These are phyloP conservation scores for Rhodotorula sp. DNA, from an alignment of 1,284 basidiomycete genomes.

Conservation along the genomic window DNA sequence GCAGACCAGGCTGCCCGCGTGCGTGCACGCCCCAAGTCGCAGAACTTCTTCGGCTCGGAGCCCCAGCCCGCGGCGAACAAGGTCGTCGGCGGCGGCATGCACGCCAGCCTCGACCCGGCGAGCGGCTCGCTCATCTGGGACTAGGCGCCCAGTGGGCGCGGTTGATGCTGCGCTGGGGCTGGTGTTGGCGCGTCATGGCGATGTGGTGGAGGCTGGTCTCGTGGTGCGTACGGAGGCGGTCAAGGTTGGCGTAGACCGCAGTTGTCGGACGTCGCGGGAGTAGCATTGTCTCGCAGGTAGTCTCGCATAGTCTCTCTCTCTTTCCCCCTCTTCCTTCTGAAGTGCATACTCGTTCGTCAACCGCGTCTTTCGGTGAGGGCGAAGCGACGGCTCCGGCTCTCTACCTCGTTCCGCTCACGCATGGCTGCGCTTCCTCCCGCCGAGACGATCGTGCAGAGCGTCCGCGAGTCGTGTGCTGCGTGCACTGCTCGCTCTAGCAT, in stretches of 20 bases:
- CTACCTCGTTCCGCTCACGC: neutral
- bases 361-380: neutral
- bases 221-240: no score
- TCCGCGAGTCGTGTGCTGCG: neutral
- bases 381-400: neutral
- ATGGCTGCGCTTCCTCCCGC: neutral
- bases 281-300: no score
- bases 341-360: neutral
- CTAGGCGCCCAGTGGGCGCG: neutral
- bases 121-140: slow-evolving; percentile 31
- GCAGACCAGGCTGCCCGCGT: slow-evolving; percentile 11
- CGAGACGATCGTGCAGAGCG: neutral
- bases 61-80: neutral
- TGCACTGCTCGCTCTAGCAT: neutral
- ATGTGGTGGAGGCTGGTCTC: neutral
- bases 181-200: no score
- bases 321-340: neutral
- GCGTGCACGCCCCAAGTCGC: slow-evolving; percentile 20
- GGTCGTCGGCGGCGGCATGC: slow-evolving; percentile 19
- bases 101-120: slow-evolving; percentile 23
- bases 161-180: neutral
- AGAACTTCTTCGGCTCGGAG: slow-evolving; percentile 34
- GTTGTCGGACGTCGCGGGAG: no score
- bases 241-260: no score
- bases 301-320: no score